phyloP scores from a whole-genome alignment of 306 rosid species.

The Adenanthera pavonina region DNA sequence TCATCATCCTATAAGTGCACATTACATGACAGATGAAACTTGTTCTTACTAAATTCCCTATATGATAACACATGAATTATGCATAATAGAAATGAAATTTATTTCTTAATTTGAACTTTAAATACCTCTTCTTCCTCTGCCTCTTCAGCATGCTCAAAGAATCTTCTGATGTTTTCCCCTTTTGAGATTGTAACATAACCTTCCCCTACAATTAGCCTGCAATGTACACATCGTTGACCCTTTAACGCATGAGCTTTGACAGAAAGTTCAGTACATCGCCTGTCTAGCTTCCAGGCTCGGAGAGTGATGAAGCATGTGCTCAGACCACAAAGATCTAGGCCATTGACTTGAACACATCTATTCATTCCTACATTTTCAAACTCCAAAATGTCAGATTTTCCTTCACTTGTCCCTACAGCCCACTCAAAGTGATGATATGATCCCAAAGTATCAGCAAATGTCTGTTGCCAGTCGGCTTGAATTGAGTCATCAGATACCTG shows the following conservation, averaged over 20 bases:
- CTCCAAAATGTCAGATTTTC: constrained; percentile 91
- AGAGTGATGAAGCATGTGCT: constrained; percentile 88
- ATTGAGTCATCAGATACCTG: constrained; percentile 87
- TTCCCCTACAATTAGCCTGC: constrained; percentile 88
- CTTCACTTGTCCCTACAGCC: constrained; percentile 98
- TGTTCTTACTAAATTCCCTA: constrained; percentile 24
- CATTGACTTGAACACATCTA: constrained; percentile 74
- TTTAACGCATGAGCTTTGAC: constrained; percentile 96
- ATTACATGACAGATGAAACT: constrained; percentile 28
- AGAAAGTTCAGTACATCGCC: constrained; percentile 86
- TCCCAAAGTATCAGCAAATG: constrained; percentile 82
- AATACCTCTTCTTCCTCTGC: constrained; percentile 99
- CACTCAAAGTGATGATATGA: constrained; percentile 96
- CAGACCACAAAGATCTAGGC: constrained; percentile 83
- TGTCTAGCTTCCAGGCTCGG: constrained; percentile 94
- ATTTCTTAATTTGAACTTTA: constrained; percentile 41
- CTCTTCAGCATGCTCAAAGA: constrained; percentile 99
- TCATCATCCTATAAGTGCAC: constrained; percentile 67
- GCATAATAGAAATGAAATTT: constrained; percentile 35
- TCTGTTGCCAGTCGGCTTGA: constrained; percentile 92
- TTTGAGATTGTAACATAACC: constrained; percentile 89
- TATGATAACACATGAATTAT: constrained; percentile 7
- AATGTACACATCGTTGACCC: constrained; percentile 95
- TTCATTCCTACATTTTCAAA: constrained; percentile 95
- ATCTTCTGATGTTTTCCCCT: constrained; percentile 89